These are phyloP conservation scores for Adiantum capillusveneris DNA, from an alignment of 75 land plant species.

Conservation along the genomic window DNA sequence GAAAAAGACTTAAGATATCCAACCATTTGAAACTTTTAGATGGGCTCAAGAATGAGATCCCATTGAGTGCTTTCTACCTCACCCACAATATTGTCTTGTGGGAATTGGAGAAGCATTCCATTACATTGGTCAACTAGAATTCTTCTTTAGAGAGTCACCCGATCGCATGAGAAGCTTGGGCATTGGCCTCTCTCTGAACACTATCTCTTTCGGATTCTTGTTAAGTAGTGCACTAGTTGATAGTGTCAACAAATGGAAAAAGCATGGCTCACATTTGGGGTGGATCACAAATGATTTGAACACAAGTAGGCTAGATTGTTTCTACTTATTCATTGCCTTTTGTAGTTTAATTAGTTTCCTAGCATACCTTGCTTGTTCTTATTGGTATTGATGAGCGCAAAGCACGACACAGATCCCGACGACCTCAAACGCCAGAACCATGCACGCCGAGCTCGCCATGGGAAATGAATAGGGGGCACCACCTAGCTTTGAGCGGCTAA, in stretches of 20 bases:
- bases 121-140: conserved; percentile 69
- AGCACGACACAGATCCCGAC: too few relatives aligned
- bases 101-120: conserved; percentile 61
- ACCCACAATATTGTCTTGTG: conserved; percentile 53
- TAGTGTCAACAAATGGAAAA: conserved; percentile 42
- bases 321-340: conserved; percentile 79
- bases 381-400: too few relatives aligned
- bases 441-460: too few relatives aligned
- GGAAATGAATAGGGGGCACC: too few relatives aligned
- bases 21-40: neutral
- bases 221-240: conserved; percentile 51
- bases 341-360: conserved; percentile 49
- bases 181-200: conserved; percentile 56
- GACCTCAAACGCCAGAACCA: too few relatives aligned
- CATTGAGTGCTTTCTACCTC: conserved; percentile 41
- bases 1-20: conserved; percentile 41
- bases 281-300: conserved; percentile 55
- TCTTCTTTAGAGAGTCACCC: conserved; percentile 66
- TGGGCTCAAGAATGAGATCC: conserved; percentile 12
- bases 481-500: too few relatives aligned
- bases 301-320: conserved; percentile 50
- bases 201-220: conserved; percentile 55
- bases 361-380: conserved; percentile 32
- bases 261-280: conserved; percentile 18
- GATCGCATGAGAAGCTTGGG: conserved; percentile 66